Conservation (phyloP, 2,329 filamentous ascomycete species). For the Xylaria polymorpha region DNA sequence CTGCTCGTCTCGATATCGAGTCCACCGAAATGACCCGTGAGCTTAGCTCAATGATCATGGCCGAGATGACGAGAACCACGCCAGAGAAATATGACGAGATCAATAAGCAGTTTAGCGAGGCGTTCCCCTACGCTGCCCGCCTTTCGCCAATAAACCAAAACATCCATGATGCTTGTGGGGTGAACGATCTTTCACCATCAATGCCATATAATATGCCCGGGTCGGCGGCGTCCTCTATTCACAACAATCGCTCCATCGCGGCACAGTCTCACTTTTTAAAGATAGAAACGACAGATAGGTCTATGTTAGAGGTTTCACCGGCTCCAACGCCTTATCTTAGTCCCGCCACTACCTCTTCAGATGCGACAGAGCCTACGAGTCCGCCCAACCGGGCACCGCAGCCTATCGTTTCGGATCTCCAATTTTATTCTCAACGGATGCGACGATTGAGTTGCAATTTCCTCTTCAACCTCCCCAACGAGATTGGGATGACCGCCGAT, state of each 20-base stretch:
- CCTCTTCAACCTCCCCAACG: constrained; percentile 56
- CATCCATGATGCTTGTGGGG: constrained; percentile 46
- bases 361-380: constrained; percentile 39
- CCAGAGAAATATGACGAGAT: constrained; percentile 59
- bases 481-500: constrained; percentile 57
- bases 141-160: constrained; percentile 49
- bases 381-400: constrained; percentile 48
- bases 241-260: constrained; percentile 36
- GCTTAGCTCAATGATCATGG: constrained; percentile 62
- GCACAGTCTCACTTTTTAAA: constrained; percentile 36
- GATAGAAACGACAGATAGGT: constrained; percentile 33
- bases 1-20: constrained; percentile 69
- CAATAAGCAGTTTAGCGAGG: constrained; percentile 59
- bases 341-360: constrained; percentile 41
- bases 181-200: constrained; percentile 41
- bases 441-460: constrained; percentile 53
- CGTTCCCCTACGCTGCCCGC: constrained; percentile 56
- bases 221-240: constrained; percentile 36
- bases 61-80: constrained; percentile 57
- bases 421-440: constrained; percentile 44
- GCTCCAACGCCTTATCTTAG: constrained; percentile 47
- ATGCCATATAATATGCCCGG: constrained; percentile 12
- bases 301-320: constrained; percentile 33
- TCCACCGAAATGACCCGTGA: constrained; percentile 71
- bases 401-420: constrained; percentile 39